A percentile compares a stretch with the other conserved stretches of the same genome.
These are phyloP conservation scores for Colletotrichum sublineola DNA, from an alignment of 2,329 filamentous ascomycete species.

Conservation along the genomic window DNA sequence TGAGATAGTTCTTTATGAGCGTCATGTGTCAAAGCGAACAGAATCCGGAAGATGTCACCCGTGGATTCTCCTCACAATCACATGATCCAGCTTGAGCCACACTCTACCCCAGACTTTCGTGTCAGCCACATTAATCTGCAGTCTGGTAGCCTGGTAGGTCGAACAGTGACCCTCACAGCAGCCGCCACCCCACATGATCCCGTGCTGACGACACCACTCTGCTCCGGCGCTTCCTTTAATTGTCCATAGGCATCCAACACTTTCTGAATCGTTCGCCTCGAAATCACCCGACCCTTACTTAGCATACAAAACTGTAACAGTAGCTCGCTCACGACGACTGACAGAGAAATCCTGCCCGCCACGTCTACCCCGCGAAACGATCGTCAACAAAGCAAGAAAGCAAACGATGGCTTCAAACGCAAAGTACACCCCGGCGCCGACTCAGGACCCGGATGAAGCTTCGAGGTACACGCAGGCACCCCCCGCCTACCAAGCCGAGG, in stretches of 20 bases:
- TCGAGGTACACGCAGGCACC: slow-evolving; percentile 79
- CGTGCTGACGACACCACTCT: slow-evolving; percentile 37
- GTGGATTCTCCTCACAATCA: slow-evolving; percentile 11
- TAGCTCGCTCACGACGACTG: not conserved
- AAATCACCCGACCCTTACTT: not conserved
- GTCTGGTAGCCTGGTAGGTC: not conserved
- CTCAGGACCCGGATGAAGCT: slow-evolving; percentile 88
- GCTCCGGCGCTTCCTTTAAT: slow-evolving; percentile 5
- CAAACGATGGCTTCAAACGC: slow-evolving; percentile 77
- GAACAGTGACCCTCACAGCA: slow-evolving; percentile 32
- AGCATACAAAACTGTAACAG: not conserved
- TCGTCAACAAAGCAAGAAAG: not conserved
- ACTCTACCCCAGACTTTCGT: slow-evolving; percentile 28
- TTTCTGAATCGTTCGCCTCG: slow-evolving; percentile 23
- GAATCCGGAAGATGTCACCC: slow-evolving; percentile 18
- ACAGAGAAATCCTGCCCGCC: too few species aligned
- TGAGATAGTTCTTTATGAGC: not conserved
- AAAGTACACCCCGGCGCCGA: slow-evolving; percentile 86
- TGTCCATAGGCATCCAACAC: slow-evolving; percentile 28
- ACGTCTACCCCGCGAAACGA: not conserved
- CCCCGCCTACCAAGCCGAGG: slow-evolving; percentile 77
- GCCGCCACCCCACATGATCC: slow-evolving; percentile 38
- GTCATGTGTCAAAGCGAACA: not conserved
- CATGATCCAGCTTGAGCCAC: slow-evolving; percentile 32
- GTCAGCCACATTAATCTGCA: slow-evolving; percentile 8